Evolutionary conservation across 148 eudicot genomes (phyloP).

Genomic region (Vaccinium darrowii): DNA sequence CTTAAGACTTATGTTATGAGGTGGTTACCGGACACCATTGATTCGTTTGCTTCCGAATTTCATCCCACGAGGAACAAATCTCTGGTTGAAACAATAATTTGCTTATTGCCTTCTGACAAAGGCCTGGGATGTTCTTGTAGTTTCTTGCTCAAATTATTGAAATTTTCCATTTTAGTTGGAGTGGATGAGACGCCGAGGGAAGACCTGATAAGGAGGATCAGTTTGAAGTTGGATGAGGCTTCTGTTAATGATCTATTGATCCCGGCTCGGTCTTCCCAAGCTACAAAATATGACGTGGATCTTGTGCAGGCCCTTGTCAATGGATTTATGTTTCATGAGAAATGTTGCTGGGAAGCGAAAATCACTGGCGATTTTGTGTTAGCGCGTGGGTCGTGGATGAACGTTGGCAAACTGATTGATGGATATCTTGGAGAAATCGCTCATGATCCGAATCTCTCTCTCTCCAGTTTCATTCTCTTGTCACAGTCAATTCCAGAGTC

Average conservation of each 20-base stretch:
- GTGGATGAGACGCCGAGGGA: slow-evolving; percentile 53
- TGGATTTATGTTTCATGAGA: slow-evolving; percentile 47
- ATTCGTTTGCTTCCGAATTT: slow-evolving; percentile 58
- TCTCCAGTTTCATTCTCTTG: slow-evolving; percentile 48
- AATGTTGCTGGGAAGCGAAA: slow-evolving; percentile 34
- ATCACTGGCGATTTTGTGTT: slow-evolving; percentile 30
- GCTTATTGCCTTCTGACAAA: slow-evolving; percentile 63
- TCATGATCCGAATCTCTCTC: slow-evolving; percentile 50
- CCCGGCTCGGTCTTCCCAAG: slow-evolving; percentile 52
- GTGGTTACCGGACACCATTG: slow-evolving; percentile 84
- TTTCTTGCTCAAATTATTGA: slow-evolving; percentile 75
- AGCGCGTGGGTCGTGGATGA: slow-evolving; percentile 51
- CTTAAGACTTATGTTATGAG: slow-evolving; percentile 59
- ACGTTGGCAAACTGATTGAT: slow-evolving; percentile 65
- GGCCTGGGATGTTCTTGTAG: slow-evolving; percentile 69
- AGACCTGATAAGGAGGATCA: slow-evolving; percentile 53
- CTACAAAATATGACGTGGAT: slow-evolving; percentile 67
- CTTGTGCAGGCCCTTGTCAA: slow-evolving; percentile 57
- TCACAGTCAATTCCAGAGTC: slow-evolving; percentile 60
- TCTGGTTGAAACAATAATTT: slow-evolving; percentile 67
- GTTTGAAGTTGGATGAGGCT: slow-evolving; percentile 72
- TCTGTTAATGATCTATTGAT: slow-evolving; percentile 67
- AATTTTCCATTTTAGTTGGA: slow-evolving; percentile 67
- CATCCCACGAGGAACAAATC: slow-evolving; percentile 56
- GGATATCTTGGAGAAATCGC: slow-evolving; percentile 68